Base-by-base conservation (phyloP, 2,329 filamentous ascomycete genomes). In the Cytospora leucostoma region DNA sequence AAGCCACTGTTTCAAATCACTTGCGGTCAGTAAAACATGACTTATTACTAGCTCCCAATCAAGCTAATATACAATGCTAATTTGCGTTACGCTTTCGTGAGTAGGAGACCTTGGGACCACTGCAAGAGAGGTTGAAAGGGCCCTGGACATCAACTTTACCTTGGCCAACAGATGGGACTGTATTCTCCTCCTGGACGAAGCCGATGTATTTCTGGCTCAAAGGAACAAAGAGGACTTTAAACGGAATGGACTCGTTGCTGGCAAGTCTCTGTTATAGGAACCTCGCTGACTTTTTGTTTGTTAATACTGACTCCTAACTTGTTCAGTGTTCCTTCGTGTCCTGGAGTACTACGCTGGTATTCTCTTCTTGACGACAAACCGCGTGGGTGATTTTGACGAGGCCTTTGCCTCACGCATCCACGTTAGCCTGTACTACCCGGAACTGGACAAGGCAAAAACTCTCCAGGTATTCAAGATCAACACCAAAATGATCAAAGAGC, bases 291-390 rank as follows among this genome's bases (percentile, higher is more conserved):
- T 3, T 21, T 33, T 5, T 3, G 3, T 19, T 15, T 59, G 33
- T 59, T 37, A 51, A 44, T 6, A 7, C 47, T 53, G 11, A 53
- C 8, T 12, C 6, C 19, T 10, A n/a, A 37, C 21, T 53, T 2
- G 1, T 7, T 7, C 19, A 74, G 76, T 79, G 3, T 79, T 80
- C 56, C 71, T 80, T 5, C 71, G 76, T 0, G 70, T 75, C 0
- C 68, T 80, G 0, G 77, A 79, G 61, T 79, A 78, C 67, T 79
- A 77, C 71, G 73, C 2, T 4, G 80, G 80, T 52, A 75, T 82
- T n/a, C 74, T 83, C 27, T 80, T 83, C 74, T 72, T 83, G 61
- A 82, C 80, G 15, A 82, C 79, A 47, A 83, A 82, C 71, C 75
- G 79, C 15, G 80, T 82, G 19, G 75, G 75, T 52, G 73, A 74